These are phyloP conservation scores for Colletotrichum tamarilloi DNA, from an alignment of 2,329 filamentous ascomycete species.

Conservation along the genomic window DNA sequence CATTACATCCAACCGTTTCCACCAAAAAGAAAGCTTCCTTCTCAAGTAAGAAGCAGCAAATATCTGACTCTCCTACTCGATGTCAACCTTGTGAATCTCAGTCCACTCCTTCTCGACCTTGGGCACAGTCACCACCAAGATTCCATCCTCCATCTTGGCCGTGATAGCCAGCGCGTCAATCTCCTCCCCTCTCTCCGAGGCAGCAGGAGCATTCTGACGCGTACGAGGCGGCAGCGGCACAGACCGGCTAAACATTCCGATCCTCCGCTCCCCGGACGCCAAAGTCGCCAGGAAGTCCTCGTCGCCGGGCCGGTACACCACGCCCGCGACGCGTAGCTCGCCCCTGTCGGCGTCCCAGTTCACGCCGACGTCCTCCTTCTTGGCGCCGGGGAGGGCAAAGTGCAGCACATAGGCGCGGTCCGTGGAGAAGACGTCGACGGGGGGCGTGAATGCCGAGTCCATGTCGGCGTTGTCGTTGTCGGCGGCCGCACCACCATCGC, in stretches of 20 bases:
- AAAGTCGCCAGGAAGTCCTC: constrained; percentile 76
- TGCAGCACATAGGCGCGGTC: constrained; percentile 75
- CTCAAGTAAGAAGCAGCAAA: background rate
- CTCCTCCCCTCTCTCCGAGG: constrained; percentile 54
- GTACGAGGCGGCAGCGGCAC: constrained; percentile 68
- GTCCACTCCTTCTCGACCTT: constrained; percentile 77
- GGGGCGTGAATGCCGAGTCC: constrained; percentile 66
- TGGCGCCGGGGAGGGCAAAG: constrained; percentile 80
- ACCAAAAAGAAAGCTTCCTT: background rate
- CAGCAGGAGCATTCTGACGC: background rate
- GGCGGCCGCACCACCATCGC: constrained; percentile 25
- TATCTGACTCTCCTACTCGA: constrained; percentile 52
- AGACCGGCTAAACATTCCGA: constrained; percentile 80
- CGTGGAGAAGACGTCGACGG: constrained; percentile 82
- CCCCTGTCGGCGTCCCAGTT: constrained; percentile 79
- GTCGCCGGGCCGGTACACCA: constrained; percentile 78
- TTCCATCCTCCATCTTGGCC: constrained; percentile 82
- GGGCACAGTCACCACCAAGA: constrained; percentile 81
- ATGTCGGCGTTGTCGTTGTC: constrained; percentile 40
- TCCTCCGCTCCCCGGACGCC: constrained; percentile 72
- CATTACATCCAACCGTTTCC: background rate
- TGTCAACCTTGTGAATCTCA: constrained; percentile 70
- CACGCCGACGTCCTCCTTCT: constrained; percentile 81
- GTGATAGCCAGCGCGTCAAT: constrained; percentile 76
- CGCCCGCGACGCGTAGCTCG: constrained; percentile 75